Base-by-base conservation (phyloP, 164 flowering plant genomes). In the Berberis vulgaris region DNA sequence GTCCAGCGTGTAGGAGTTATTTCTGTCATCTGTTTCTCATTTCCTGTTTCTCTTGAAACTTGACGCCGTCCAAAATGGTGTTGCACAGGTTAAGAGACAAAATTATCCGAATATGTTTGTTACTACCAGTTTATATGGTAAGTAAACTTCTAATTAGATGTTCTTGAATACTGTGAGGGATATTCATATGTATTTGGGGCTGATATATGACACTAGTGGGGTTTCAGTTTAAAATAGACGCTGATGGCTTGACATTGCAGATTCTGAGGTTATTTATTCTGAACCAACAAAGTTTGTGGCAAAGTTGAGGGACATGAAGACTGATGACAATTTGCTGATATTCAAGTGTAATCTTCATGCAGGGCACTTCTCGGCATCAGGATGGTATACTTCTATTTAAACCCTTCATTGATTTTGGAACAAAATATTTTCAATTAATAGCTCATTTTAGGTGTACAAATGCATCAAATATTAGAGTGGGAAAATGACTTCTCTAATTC, bases 241-340 rank as follows among this genome's bases (percentile, higher is more conserved):
- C 26, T 26, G 26, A 26, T 26, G 26, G 26, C 26, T 26, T 26
- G 26, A 26, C 26, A 26, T 26, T 26, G 26, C 26, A 26, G 26
- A 26, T 26, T 26, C 26, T 26, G 26, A 26, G 26, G 26, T 26
- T 26, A 26, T 26, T 26, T 93, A 90, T 66, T 93, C 92, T 44
- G 98, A 93, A 77, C 94, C 98, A 58, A 94, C 97, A 43, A 93
- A 93, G 71, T 93, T 83, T 68, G 94, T 93, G 57, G 97, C 97
- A 7, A 93, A 93, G 74, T 74, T 93, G 71, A 84, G 98, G 76
- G 96, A 82, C 38, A 45, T 79, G 78, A 90, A 88, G 79, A 88
- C 86, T 7, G 96, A 81, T 73, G 73, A 79, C 57, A 93, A 90
- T 65, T 5, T 79, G 41, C 76, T 93, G 43, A 41, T 67, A 45